phyloP scores from a whole-genome alignment of 116 monocot species.

The Trichopus zeylanicus region DNA sequence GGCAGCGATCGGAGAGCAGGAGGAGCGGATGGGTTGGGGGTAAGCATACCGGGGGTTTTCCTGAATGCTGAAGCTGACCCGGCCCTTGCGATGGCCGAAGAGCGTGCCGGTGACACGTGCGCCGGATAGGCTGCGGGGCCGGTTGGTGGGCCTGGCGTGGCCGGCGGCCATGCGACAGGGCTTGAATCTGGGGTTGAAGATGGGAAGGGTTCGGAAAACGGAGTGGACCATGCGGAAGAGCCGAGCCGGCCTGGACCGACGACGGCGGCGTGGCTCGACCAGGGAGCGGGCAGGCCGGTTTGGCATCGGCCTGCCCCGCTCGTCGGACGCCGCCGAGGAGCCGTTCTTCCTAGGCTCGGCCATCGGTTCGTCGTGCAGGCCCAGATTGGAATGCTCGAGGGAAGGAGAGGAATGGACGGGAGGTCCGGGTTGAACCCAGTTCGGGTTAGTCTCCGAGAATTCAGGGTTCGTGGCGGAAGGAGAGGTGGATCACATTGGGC shows the following conservation, averaged over 20 bases:
- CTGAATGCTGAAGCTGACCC: constrained; percentile 23
- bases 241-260: not conserved
- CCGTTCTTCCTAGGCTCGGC: not conserved
- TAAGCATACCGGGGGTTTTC: constrained; percentile 8
- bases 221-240: constrained; percentile 11
- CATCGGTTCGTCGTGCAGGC: not conserved
- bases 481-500: too few species aligned
- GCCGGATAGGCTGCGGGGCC: not conserved
- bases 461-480: too few species aligned
- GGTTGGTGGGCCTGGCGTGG: not conserved
- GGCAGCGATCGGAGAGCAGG: too few species aligned
- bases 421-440: not conserved
- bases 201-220: constrained; percentile 13
- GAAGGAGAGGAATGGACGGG: not conserved
- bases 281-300: not conserved
- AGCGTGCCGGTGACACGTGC: constrained; percentile 30
- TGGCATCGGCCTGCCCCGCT: constrained; percentile 4
- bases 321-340: constrained; percentile 1
- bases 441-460: not conserved
- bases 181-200: constrained; percentile 11
- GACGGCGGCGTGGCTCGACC: not conserved
- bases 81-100: constrained; percentile 28
- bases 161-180: not conserved
- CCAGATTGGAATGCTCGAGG: not conserved
- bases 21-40: too few species aligned